Evolutionary conservation across 176 grass and related monocot species (phyloP).

Genomic region (Eleusine coracana): DNA sequence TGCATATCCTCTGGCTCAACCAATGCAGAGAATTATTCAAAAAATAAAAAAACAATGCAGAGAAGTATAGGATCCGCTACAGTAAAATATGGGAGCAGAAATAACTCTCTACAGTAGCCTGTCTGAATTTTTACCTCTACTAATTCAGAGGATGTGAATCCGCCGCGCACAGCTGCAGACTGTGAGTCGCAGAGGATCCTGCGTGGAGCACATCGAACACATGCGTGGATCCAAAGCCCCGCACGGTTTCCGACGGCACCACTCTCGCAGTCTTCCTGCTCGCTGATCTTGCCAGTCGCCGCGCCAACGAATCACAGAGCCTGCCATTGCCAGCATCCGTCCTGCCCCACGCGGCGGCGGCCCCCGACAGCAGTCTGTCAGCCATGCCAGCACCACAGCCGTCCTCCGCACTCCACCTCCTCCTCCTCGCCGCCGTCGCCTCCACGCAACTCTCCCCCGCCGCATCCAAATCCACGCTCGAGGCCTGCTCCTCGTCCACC

Average conservation of each 20-base stretch:
- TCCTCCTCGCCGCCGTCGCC: constrained; percentile 31
- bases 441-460: neutral
- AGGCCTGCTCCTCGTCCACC: constrained; percentile 71
- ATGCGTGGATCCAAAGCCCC: constrained; percentile 29
- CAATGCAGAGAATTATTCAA: no score
- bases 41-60: no score
- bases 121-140: no score
- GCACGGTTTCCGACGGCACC: neutral
- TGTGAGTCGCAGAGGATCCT: constrained; percentile 22
- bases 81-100: no score
- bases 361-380: constrained; percentile 27
- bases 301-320: neutral
- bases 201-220: neutral
- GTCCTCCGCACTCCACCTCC: constrained; percentile 18
- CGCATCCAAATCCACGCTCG: constrained; percentile 62
- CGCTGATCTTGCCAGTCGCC: neutral
- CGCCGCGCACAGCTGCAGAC: neutral
- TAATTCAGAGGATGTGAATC: no score
- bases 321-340: neutral
- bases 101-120: no score
- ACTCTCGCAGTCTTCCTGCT: neutral
- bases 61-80: no score
- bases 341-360: neutral
- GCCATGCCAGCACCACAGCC: constrained; percentile 9
- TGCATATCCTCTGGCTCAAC: no score